Percentiles rank a stretch among this genome's conserved stretches.
These are phyloP conservation scores for Copromyces sp. DNA, from an alignment of 495 filamentous ascomycete genomes.

Conservation along the genomic window DNA sequence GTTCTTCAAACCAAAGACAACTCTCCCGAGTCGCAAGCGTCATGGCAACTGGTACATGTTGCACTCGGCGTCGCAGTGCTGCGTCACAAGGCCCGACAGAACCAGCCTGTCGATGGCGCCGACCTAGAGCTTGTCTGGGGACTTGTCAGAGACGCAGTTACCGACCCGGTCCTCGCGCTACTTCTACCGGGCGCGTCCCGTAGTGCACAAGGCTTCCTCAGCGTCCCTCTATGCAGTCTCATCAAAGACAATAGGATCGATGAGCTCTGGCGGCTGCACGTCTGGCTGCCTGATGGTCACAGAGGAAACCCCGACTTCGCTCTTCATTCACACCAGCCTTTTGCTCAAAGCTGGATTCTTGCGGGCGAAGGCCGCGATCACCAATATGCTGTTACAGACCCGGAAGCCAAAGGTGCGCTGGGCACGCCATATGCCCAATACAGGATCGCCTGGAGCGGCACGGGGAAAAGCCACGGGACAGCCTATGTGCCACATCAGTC, in stretches of 20 bases:
- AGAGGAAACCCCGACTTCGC: constrained; percentile 8
- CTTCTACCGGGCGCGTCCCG: constrained; percentile 8
- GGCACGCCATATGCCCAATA: constrained; percentile 11
- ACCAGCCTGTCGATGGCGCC: neutral
- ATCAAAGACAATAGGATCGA: constrained; percentile 13
- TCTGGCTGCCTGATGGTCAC: constrained; percentile 13
- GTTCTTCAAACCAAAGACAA: neutral
- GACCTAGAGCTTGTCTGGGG: constrained; percentile 2
- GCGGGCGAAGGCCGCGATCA: constrained; percentile 16
- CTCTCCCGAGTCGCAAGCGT: neutral
- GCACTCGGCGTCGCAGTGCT: neutral
- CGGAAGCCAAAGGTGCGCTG: neutral
- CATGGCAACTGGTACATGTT: neutral
- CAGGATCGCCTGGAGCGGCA: constrained; percentile 9
- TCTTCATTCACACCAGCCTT: constrained; percentile 18
- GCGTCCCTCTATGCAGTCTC: constrained; percentile 19
- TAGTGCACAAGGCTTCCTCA: constrained; percentile 17
- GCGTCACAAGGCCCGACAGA: neutral
- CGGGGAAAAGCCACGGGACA: constrained; percentile 1
- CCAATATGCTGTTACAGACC: neutral
- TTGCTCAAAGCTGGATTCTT: constrained; percentile 18
- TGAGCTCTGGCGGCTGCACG: constrained; percentile 17
- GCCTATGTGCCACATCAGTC: constrained; percentile 9
- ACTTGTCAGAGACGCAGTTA: neutral
- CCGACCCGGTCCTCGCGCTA: neutral